phyloP scores from a whole-genome alignment of 352 stramenopile genomes.

The Phytophthora chlamydospora region DNA sequence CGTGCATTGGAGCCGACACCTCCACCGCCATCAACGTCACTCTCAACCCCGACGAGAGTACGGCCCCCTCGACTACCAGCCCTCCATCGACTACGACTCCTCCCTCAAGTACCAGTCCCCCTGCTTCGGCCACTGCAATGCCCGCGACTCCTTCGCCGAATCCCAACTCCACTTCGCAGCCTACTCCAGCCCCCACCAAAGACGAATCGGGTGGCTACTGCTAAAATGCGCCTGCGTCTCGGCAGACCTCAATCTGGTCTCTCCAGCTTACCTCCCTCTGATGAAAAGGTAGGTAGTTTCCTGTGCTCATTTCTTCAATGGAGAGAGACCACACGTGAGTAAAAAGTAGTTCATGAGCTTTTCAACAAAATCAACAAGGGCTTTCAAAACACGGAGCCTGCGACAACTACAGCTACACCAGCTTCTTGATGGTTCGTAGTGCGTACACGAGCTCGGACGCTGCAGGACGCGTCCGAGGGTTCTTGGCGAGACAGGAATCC shows the following conservation, averaged over 20 bases:
- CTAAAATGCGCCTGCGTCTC: conserved; percentile 5
- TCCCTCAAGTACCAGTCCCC: conserved; percentile 13
- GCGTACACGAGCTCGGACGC: conserved; percentile 53
- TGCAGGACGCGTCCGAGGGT: conserved; percentile 43
- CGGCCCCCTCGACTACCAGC: conserved; percentile 3
- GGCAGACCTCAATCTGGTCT: background rate
- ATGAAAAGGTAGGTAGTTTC: no score
- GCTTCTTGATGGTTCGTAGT: conserved; percentile 47
- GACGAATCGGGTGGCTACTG: conserved; percentile 14
- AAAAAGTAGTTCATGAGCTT: conserved; percentile 5
- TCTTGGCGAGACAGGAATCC: conserved; percentile 44
- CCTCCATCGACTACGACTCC: conserved; percentile 8
- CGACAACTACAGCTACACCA: conserved; percentile 6
- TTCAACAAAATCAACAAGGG: background rate
- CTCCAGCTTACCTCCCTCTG: conserved; percentile 3
- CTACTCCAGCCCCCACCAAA: conserved; percentile 19
- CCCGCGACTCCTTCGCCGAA: conserved; percentile 1
- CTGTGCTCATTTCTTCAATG: background rate
- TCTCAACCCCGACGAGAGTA: conserved; percentile 11
- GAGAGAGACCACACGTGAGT: background rate
- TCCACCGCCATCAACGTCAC: conserved; percentile 16
- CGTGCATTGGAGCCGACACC: conserved; percentile 3
- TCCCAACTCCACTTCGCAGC: conserved; percentile 18
- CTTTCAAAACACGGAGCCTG: background rate
- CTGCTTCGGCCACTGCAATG: conserved; percentile 4